Evolutionary conservation across 2,329 filamentous ascomycete genomes (phyloP).

Genomic region (Xylaria polymorpha): DNA sequence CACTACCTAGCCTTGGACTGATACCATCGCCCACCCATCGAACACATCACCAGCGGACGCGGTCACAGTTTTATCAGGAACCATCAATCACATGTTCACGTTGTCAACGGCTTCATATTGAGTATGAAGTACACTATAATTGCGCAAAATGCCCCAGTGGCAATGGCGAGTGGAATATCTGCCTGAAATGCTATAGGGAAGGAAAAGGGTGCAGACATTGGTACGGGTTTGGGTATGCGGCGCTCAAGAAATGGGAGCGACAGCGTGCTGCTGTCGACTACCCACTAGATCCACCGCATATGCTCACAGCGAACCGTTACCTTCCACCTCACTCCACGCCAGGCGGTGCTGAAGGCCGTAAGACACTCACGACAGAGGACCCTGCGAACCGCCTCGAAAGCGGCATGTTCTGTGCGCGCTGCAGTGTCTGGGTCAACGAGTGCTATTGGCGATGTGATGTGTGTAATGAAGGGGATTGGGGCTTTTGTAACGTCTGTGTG

Average conservation of each 20-base stretch:
- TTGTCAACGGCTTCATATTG: slow-evolving; percentile 78
- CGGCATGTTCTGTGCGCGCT: slow-evolving; percentile 86
- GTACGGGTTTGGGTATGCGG: slow-evolving; percentile 85
- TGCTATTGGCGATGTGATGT: slow-evolving; percentile 90
- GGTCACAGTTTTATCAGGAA: slow-evolving; percentile 70
- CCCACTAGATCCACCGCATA: slow-evolving; percentile 63
- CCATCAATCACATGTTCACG: slow-evolving; percentile 79
- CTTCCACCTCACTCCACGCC: slow-evolving; percentile 61
- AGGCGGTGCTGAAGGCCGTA: slow-evolving; percentile 65
- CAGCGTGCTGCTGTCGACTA: slow-evolving; percentile 54
- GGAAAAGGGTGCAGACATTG: slow-evolving; percentile 85
- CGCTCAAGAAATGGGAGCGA: slow-evolving; percentile 74
- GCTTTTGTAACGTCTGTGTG: slow-evolving; percentile 89
- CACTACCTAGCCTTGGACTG: slow-evolving; percentile 49
- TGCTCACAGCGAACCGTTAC: slow-evolving; percentile 69
- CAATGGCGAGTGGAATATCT: slow-evolving; percentile 80
- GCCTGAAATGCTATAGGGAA: slow-evolving; percentile 80
- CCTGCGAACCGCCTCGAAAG: slow-evolving; percentile 75
- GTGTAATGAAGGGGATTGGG: slow-evolving; percentile 95
- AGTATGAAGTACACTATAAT: slow-evolving; percentile 88
- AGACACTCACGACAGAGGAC: slow-evolving; percentile 73
- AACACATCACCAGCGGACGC: slow-evolving; percentile 54
- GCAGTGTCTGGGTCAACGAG: slow-evolving; percentile 77
- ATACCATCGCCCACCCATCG: slow-evolving; percentile 47
- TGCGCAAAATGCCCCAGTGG: slow-evolving; percentile 78